Conservation (phyloP, 257 asterid species). For the Verbena officinalis region DNA sequence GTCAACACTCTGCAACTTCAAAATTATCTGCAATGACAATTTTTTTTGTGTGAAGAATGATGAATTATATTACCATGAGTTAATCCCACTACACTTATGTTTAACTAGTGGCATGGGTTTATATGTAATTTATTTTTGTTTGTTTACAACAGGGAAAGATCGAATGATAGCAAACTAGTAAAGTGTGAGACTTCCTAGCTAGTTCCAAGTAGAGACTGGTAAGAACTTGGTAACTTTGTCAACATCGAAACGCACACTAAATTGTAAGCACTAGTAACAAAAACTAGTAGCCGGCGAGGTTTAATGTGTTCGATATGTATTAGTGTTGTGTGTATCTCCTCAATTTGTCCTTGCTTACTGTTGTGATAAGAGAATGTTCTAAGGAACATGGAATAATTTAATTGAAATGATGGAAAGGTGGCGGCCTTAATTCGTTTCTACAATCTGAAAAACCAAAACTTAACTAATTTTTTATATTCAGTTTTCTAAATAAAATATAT, state of each 20-base stretch:
- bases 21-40: background rate
- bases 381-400: background rate
- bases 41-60: background rate
- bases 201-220: background rate
- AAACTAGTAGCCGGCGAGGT: background rate
- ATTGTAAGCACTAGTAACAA: background rate
- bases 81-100: background rate
- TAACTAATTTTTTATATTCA: too few species aligned
- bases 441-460: too few species aligned
- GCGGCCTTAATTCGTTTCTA: too few species aligned
- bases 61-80: background rate
- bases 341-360: background rate
- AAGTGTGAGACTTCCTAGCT: background rate
- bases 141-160: background rate
- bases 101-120: background rate
- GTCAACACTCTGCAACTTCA: background rate
- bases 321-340: background rate
- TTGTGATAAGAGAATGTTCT: background rate
- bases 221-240: conserved; percentile 4
- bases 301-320: background rate
- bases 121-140: too few species aligned
- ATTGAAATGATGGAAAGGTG: too few species aligned
- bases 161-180: background rate
- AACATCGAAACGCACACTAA: background rate
- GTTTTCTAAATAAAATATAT: too few species aligned